These are phyloP conservation scores for Rhizopus stolonifer DNA, from an alignment of 371 early-diverging fungal genomes.

Conservation along the genomic window DNA sequence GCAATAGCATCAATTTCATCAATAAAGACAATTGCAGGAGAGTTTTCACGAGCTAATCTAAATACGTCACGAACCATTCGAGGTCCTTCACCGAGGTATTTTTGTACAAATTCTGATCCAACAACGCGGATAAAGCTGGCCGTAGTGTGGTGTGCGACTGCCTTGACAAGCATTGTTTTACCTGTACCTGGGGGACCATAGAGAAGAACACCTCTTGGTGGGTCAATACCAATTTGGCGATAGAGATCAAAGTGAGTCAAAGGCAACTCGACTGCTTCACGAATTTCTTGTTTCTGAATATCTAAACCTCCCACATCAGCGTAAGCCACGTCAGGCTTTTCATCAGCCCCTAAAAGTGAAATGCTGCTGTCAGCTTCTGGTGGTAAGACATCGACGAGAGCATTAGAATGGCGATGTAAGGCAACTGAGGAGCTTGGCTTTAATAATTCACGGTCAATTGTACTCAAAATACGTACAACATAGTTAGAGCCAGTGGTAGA, in stretches of 20 bases:
- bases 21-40: slow-evolving; percentile 99
- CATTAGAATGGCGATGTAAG: slow-evolving; percentile 98
- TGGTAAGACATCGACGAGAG: slow-evolving; percentile 95
- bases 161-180: slow-evolving; percentile 99
- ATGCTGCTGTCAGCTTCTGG: slow-evolving; percentile 98
- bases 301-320: slow-evolving; percentile 99
- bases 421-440: slow-evolving; percentile 98
- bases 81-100: slow-evolving; percentile 99
- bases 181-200: slow-evolving; percentile 99
- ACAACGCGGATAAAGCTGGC: slow-evolving; percentile 99
- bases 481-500: slow-evolving; percentile 97
- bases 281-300: slow-evolving; percentile 99
- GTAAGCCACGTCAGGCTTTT: slow-evolving; percentile 97
- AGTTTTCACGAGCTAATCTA: slow-evolving; percentile 97
- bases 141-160: slow-evolving; percentile 99
- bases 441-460: slow-evolving; percentile 97
- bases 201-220: slow-evolving; percentile 97
- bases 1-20: slow-evolving; percentile 99
- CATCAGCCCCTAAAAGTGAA: slow-evolving; percentile 92
- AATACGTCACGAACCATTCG: slow-evolving; percentile 99
- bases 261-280: slow-evolving; percentile 99
- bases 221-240: slow-evolving; percentile 99
- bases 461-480: slow-evolving; percentile 96
- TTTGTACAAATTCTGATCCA: slow-evolving; percentile 99
- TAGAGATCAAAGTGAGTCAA: slow-evolving; percentile 99